Evolutionary conservation across 352 stramenopile species (phyloP).

Genomic region (Phytophthora sp.): DNA sequence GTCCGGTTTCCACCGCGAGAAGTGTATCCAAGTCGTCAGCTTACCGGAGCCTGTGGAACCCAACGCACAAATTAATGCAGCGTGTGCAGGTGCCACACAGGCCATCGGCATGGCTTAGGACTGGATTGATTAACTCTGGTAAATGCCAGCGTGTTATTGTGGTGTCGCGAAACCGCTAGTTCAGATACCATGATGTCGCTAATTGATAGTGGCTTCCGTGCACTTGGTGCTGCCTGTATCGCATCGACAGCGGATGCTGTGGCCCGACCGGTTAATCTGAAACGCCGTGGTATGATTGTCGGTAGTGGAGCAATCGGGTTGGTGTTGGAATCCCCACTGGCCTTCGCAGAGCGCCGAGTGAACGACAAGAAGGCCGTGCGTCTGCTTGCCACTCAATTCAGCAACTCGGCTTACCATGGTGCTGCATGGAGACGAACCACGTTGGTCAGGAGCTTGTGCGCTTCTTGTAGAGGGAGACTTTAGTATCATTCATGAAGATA

Average conservation of each 20-base stretch:
- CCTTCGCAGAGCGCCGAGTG: conserved; percentile 33
- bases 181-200: conserved; percentile 92
- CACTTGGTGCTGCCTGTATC: conserved; percentile 93
- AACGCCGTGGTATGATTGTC: conserved; percentile 95
- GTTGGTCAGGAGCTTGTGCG: conserved; percentile 92
- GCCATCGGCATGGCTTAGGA: conserved; percentile 94
- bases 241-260: conserved; percentile 75
- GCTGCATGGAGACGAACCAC: conserved; percentile 94
- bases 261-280: conserved; percentile 92
- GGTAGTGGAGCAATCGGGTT: conserved; percentile 90
- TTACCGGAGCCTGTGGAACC: conserved; percentile 93
- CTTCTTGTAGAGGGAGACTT: conserved; percentile 94
- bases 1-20: conserved; percentile 49
- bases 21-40: conserved; percentile 92
- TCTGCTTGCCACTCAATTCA: conserved; percentile 94
- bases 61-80: conserved; percentile 97
- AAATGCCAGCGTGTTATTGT: conserved; percentile 95
- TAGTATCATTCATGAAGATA: conserved; percentile 90
- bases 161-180: conserved; percentile 93
- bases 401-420: conserved; percentile 96
- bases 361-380: conserved; percentile 48
- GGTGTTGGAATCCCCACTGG: conserved; percentile 67
- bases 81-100: conserved; percentile 94
- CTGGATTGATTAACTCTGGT: conserved; percentile 93
- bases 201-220: conserved; percentile 95